Base-by-base conservation (phyloP, 2,329 filamentous ascomycete species). In the Dichotomopilus funicola region DNA sequence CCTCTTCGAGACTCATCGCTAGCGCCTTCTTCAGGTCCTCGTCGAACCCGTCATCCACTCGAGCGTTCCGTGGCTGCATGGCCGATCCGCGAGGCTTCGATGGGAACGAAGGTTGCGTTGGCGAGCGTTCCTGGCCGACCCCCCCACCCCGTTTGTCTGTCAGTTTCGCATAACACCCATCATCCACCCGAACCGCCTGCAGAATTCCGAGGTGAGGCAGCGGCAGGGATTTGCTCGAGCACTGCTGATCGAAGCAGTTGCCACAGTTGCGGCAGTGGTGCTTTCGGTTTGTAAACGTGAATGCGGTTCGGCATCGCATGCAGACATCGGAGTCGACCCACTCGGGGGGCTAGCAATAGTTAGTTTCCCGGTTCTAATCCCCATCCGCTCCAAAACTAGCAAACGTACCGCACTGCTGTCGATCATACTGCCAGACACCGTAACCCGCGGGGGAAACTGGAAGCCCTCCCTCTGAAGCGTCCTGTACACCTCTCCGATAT, bases 321-420 rank as follows among this genome's bases (percentile, higher is more conserved):
- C 94, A 99, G 36, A 99, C 92, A 66, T 99, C 94, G 9, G 92
- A 96, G 72, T 99, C 94, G 50, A 86, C 85, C 94, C 94, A 99
- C 73, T 99, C 94, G 0, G 94, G 94, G 8, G 94, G 94, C 86
- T 95, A 64, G 53, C 11, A 5, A 40, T 3, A 6, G 54, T 61
- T n/a, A 62, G 61, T 40, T 12, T 45, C 1, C 27, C 38, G 11
- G 1, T 37, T 33, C n/a, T 43, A 2, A 11, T 35, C 10, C 7
- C 3, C n/a, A 7, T 33, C 44, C 12, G 4, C 33, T 13, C 7
- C n/a, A 49, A 6, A 51, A 10, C 11, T 27, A 55, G 38, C 5
- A 33, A 27, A 79, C 87, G 70, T 81, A 95, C 90, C 59, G 94
- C 94, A 66, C 87, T 96, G 69, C 91, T 96, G 69, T 99, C 92